Evolutionary conservation across 306 rosid species (phyloP), one percentile per base, ranked within the genome.

Genomic region (Mucuna pruriens): DNA sequence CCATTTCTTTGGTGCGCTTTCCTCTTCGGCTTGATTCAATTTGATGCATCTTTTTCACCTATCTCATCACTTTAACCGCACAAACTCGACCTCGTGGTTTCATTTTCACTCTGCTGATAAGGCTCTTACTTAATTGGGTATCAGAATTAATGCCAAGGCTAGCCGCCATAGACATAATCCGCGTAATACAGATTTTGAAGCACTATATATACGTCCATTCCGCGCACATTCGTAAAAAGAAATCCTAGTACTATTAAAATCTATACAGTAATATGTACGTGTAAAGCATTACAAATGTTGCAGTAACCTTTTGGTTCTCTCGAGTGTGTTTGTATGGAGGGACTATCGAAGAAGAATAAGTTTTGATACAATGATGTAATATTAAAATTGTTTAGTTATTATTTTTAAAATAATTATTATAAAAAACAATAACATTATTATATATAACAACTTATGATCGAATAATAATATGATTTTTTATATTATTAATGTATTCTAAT

Each of bases 271-370:
- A 61, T 45, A 48, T 44, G 36, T 63, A 17, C 68, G 80, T 76
- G 80, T 61, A 62, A 63, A 76, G 67, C 72, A 62, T 52, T 76
- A 58, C 49, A 26, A 13, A 31, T 61, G 23, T n/a, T 20, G 46
- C 61, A 10, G 9, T 19, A 29, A 44, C 17, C 40, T 23, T 36
- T 64, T 34, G 25, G 29, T 36, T 65, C 26, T 36, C 22, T 26
- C 26, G 36, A 25, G 4, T 61, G 11, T 61, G 67, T 29, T 29
- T 61, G 2, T 26, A 61, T 26, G 9, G 39, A 29, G 39, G 60
- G 20, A 33, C 26, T n/a, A n/a, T 58, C 10, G 65, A 23, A 58
- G 16, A 58, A 4, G 38, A 61, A 2, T 13, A 23, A 11, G 39
- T 15, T 60, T 60, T 60, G 4, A 13, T 13, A 22, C 63, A 8